Conservation (phyloP, 1,284 basidiomycete genomes). For the Moniliella sp. region DNA sequence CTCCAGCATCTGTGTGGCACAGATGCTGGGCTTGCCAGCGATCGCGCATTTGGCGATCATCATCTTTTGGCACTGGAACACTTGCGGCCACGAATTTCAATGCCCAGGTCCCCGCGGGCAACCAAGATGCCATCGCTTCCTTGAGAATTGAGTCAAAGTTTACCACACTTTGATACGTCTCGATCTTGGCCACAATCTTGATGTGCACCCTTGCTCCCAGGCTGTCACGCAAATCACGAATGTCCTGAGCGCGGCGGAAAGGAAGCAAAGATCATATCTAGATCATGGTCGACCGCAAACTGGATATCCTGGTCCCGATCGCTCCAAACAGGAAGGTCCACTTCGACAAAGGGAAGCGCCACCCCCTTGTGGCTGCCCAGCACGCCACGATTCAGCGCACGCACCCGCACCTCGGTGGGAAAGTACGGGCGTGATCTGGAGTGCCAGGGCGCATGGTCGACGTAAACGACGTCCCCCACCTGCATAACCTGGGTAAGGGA, state of each 20-base stretch:
- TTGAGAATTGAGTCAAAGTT: slow-evolving; percentile 34
- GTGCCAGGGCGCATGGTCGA: slow-evolving; percentile 80
- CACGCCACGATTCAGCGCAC: slow-evolving; percentile 72
- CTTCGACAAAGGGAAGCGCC: slow-evolving; percentile 90
- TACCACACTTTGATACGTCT: slow-evolving; percentile 33
- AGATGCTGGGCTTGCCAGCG: slow-evolving; percentile 62
- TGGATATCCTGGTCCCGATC: slow-evolving; percentile 75
- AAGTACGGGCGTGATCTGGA: slow-evolving; percentile 51
- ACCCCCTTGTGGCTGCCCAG: slow-evolving; percentile 96
- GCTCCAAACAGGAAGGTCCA: slow-evolving; percentile 89
- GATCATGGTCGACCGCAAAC: slow-evolving; percentile 88
- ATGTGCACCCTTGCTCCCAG: slow-evolving; percentile 32
- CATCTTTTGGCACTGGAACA: slow-evolving; percentile 34
- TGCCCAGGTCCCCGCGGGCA: slow-evolving; percentile 33
- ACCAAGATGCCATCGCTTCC: slow-evolving; percentile 34
- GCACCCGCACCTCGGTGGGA: slow-evolving; percentile 72
- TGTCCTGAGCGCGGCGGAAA: slow-evolving; percentile 29
- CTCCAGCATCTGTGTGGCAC: slow-evolving; percentile 99
- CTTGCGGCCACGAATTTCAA: slow-evolving; percentile 43
- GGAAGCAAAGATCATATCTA: slow-evolving; percentile 56
- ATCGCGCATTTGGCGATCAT: slow-evolving; percentile 34
- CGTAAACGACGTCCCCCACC: slow-evolving; percentile 82
- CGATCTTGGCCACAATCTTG: slow-evolving; percentile 33
- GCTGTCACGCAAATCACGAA: slow-evolving; percentile 27
- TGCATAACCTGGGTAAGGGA: slow-evolving; percentile 87